These are phyloP conservation scores for Arabis alpina DNA, from an alignment of 345 rosid species.

Conservation along the genomic window DNA sequence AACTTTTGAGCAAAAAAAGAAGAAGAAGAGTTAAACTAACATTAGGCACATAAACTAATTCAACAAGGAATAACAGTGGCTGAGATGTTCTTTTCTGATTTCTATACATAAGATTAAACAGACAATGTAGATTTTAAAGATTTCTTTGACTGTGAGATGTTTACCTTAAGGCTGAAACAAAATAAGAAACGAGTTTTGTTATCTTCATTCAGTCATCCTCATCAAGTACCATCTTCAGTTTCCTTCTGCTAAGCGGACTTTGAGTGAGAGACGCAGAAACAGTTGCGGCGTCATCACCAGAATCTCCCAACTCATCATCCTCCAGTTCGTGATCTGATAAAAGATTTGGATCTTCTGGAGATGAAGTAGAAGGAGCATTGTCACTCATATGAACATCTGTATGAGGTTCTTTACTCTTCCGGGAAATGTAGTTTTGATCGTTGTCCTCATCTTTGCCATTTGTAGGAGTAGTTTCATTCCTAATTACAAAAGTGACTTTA, in stretches of 20 bases:
- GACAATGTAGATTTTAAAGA: neutral
- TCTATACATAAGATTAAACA: neutral
- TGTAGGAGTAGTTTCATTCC: conserved; percentile 44
- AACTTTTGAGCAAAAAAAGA: too few species aligned
- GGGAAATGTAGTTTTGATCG: conserved; percentile 23
- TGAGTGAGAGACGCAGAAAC: conserved; percentile 36
- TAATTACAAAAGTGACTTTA: conserved; percentile 7
- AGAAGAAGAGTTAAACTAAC: too few species aligned
- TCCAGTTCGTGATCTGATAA: conserved; percentile 39
- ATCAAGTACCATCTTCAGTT: conserved; percentile 65
- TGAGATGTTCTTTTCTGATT: neutral
- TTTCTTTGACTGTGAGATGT: neutral
- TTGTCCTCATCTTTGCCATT: conserved; percentile 23
- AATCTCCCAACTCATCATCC: conserved; percentile 48
- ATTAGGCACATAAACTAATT: too few species aligned
- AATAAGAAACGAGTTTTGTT: neutral
- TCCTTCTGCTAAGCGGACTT: conserved; percentile 54
- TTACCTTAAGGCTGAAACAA: neutral
- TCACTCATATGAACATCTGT: conserved; percentile 33
- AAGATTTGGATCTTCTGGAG: conserved; percentile 33
- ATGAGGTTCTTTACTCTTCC: conserved; percentile 14
- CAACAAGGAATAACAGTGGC: neutral
- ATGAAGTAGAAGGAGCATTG: conserved; percentile 30
- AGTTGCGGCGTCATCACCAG: conserved; percentile 57
- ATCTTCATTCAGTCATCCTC: conserved; percentile 59